Evolutionary conservation across 2,329 filamentous ascomycete genomes (phyloP).

Genomic region (Stagonosporopsis rhizophila): DNA sequence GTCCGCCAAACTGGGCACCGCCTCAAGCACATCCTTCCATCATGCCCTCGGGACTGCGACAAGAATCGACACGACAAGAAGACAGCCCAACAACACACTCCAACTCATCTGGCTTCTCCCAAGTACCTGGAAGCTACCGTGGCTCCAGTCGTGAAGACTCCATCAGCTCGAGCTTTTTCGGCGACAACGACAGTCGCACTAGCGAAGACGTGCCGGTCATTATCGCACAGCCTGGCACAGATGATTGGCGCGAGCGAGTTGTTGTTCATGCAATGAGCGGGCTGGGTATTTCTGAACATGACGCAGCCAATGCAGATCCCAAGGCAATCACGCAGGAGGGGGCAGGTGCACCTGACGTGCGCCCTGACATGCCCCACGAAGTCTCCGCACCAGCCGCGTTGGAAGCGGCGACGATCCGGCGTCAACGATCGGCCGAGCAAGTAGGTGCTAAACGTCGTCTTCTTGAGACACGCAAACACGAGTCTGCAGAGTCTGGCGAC

Average conservation of each 20-base stretch:
- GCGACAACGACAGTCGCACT: conserved; percentile 80
- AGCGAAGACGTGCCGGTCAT: conserved; percentile 78
- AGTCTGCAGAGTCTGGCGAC: conserved; percentile 86
- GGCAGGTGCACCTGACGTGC: conserved; percentile 37
- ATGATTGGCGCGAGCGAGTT: conserved; percentile 76
- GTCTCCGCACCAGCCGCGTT: conserved; percentile 66
- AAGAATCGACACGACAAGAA: conserved; percentile 68
- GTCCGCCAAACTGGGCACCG: conserved; percentile 65
- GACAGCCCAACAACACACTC: conserved; percentile 81
- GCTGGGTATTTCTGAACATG: conserved; percentile 74
- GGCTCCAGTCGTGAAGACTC: conserved; percentile 87
- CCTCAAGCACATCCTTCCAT: conserved; percentile 50
- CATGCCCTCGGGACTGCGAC: conserved; percentile 68
- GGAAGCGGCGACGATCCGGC: conserved; percentile 59
- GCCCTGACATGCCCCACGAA: conserved; percentile 52
- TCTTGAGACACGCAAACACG: conserved; percentile 73
- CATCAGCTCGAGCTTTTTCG: conserved; percentile 85
- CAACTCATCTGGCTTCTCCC: conserved; percentile 72
- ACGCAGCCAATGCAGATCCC: conserved; percentile 55
- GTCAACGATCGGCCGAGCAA: conserved; percentile 74
- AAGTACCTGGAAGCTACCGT: conserved; percentile 74
- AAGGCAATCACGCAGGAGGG: conserved; percentile 38
- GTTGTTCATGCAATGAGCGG: conserved; percentile 63
- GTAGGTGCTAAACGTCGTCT: conserved; percentile 77
- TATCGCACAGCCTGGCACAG: conserved; percentile 73